Conservation (phyloP, 2,329 filamentous ascomycete species). For the Calycina herbarum region DNA sequence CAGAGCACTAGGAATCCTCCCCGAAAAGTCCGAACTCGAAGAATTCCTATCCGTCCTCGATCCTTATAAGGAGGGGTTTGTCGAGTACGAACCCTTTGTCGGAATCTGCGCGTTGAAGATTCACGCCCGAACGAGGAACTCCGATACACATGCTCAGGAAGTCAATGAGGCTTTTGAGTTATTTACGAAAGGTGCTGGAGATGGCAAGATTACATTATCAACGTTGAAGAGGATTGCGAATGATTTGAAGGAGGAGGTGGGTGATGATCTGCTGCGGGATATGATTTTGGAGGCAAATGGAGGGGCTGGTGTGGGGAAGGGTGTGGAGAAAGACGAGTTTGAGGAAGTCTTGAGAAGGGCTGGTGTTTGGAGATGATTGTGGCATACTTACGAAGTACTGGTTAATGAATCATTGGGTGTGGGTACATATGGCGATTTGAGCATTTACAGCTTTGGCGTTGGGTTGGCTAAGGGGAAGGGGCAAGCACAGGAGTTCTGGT, state of each 20-base stretch:
- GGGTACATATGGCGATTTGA: conserved; percentile 11
- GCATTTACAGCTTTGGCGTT: neutral
- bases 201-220: conserved; percentile 72
- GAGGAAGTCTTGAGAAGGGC: conserved; percentile 36
- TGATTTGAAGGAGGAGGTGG: conserved; percentile 79
- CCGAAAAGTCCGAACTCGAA: conserved; percentile 64
- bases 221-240: conserved; percentile 78
- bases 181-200: conserved; percentile 61
- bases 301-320: conserved; percentile 67
- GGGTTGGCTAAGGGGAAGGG: neutral
- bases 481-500: neutral
- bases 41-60: conserved; percentile 82
- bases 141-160: conserved; percentile 59
- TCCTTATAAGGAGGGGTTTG: conserved; percentile 75
- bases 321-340: conserved; percentile 70
- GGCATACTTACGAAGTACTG: neutral
- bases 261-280: conserved; percentile 80
- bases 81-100: conserved; percentile 79
- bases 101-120: conserved; percentile 87
- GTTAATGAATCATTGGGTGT: neutral
- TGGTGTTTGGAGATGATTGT: conserved; percentile 33
- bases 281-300: conserved; percentile 96
- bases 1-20: conserved; percentile 80
- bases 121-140: conserved; percentile 56
- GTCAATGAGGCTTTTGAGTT: conserved; percentile 79